Evolutionary conservation across 306 rosid species (phyloP).

Genomic region (Trichosanthes cucumerina): DNA sequence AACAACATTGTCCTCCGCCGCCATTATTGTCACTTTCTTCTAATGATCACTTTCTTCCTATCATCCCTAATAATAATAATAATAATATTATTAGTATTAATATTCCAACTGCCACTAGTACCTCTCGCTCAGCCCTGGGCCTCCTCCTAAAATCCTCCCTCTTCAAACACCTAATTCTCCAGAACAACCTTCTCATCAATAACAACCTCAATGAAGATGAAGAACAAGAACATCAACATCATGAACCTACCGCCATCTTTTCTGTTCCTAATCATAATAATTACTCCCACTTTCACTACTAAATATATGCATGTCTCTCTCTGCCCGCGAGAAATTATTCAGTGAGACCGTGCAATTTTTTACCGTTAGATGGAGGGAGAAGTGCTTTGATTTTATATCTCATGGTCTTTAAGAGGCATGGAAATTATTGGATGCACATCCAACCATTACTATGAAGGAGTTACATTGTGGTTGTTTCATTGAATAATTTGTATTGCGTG

Average conservation of each 20-base stretch:
- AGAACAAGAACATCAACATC: not conserved
- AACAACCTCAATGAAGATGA: slow-evolving; percentile 18
- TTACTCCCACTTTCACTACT: slow-evolving; percentile 14
- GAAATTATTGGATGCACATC: too few species aligned
- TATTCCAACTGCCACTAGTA: not conserved
- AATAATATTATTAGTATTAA: not conserved
- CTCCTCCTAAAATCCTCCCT: slow-evolving; percentile 67
- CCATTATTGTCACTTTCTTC: not conserved
- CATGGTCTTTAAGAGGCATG: too few species aligned
- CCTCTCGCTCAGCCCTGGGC: slow-evolving; percentile 66
- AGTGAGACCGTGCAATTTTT: too few species aligned
- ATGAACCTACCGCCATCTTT: not conserved
- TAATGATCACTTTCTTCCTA: not conserved
- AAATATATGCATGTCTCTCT: too few species aligned
- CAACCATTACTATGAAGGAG: too few species aligned
- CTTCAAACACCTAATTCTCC: slow-evolving; percentile 52
- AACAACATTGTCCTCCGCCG: not conserved
- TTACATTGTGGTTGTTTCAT: too few species aligned
- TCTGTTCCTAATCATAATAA: slow-evolving; percentile 14
- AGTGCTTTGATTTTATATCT: too few species aligned
- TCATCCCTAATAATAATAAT: not conserved
- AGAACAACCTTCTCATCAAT: slow-evolving; percentile 25
- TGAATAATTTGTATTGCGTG: too few species aligned
- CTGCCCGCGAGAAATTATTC: too few species aligned
- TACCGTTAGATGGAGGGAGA: too few species aligned